Evolutionary conservation across 75 land plant species (phyloP), one percentile per base, ranked within the genome.

Genomic region (Ceratopteris richardii): DNA sequence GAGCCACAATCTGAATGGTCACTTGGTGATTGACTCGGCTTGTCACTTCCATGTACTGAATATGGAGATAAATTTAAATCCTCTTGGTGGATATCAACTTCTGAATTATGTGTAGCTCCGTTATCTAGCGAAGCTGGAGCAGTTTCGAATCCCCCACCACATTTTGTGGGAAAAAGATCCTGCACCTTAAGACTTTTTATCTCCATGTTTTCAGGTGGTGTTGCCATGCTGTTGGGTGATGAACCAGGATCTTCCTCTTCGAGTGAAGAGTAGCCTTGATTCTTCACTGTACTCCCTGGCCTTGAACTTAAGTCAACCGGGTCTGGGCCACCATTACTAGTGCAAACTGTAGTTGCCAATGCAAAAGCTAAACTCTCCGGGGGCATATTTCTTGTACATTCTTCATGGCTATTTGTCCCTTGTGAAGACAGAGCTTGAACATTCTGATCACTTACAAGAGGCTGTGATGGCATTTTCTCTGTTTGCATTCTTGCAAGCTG

Each of bases 1-100:
- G 98, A 93, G 19, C 94, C 94, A 44, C 87, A 82, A 16, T 42
- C 63, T 27, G 69, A 65, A 31, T 13, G 27, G 42, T 66, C 75
- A 61, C 63, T 60, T 0, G 54, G 29, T 20, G 31, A 67, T 50
- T 65, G 74, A 18, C 29, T 22, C 14, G 41, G 59, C 18, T 61
- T 12, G 27, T 29, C 64, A 21, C 9, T 1, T 21, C 37, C 37
- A 33, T 60, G 27, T 37, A 16, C 25, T 6, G 26, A 42, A 9
- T 9, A 33, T 33, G 39, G 37, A 2, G 31, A 31, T 14, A 29
- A 31, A 13, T 16, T 31, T 29, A 31, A 37, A 31, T 16, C 39
- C 22, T 11, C 60, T 37, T 37, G 13, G 1, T 16, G 37, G 9
- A 22, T 27, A 62, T 16, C 54, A 23, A 27, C 6, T 29, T 3